phyloP scores from a whole-genome alignment of 2,329 filamentous ascomycete genomes.

The Diaporthe capsici region DNA sequence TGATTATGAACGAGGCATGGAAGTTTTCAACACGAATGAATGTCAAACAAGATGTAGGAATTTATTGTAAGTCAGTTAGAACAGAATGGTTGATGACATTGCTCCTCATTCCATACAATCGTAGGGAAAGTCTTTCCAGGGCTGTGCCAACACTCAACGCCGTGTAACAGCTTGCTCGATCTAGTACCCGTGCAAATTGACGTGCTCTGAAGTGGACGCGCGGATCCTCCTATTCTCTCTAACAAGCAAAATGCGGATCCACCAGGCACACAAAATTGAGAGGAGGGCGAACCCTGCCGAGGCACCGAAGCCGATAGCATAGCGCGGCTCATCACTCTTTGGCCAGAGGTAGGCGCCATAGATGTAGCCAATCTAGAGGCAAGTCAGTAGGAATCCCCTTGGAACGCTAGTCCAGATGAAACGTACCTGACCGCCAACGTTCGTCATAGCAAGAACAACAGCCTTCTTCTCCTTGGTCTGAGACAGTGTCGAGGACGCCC shows the following conservation, averaged over 20 bases:
- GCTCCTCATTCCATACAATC: not conserved
- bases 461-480: slow-evolving; percentile 62
- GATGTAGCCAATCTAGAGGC: slow-evolving; percentile 51
- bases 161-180: not conserved
- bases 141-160: too few species aligned
- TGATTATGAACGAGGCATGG: too few species aligned
- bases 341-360: slow-evolving; percentile 59
- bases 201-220: slow-evolving; percentile 16
- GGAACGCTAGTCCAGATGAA: too few species aligned
- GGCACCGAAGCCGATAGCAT: slow-evolving; percentile 38
- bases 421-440: slow-evolving; percentile 47
- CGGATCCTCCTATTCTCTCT: slow-evolving; percentile 10
- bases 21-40: too few species aligned
- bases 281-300: slow-evolving; percentile 26
- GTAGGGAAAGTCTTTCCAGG: accelerated
- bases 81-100: too few species aligned
- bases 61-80: too few species aligned
- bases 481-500: slow-evolving; percentile 57
- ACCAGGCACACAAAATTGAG: slow-evolving; percentile 25
- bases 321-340: slow-evolving; percentile 47
- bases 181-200: slow-evolving; percentile 17
- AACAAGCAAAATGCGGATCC: slow-evolving; percentile 16
- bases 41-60: not conserved
- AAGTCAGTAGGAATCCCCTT: not conserved
- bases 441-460: slow-evolving; percentile 50